A percentile compares a stretch with the other conserved stretches of the same genome.
Evolutionary conservation across 139 green algal species (phyloP).

Genomic region (Coccomyxa sp.): DNA sequence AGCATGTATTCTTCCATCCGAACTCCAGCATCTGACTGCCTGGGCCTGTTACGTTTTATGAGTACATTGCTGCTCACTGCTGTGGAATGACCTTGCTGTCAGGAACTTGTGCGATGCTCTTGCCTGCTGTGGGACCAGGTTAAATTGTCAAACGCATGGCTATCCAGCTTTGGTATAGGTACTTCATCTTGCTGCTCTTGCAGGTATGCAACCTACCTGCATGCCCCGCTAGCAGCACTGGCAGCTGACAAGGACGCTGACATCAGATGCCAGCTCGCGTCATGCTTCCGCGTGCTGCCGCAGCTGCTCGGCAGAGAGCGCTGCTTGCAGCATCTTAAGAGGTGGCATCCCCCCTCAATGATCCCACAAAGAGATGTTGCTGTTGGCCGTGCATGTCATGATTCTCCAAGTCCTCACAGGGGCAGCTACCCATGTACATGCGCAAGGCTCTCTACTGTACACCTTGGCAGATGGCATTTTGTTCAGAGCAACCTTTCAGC

Average conservation of each 20-base stretch:
- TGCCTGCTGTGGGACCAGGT: background rate
- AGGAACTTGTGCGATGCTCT: background rate
- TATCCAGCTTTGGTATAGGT: background rate
- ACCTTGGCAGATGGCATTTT: background rate
- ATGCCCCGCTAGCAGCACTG: background rate
- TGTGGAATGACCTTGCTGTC: background rate
- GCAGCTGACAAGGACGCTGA: background rate
- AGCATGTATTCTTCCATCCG: background rate
- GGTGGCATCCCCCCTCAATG: background rate
- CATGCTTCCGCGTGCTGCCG: background rate
- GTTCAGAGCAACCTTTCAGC: background rate
- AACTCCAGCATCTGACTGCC: background rate
- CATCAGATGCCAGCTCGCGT: background rate
- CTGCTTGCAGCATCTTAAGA: background rate
- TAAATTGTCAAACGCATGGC: background rate
- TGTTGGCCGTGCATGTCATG: background rate
- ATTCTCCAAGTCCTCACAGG: background rate
- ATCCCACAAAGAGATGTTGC: background rate
- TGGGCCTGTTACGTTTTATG: no score
- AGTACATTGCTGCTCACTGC: background rate
- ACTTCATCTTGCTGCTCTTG: background rate
- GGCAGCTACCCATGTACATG: background rate
- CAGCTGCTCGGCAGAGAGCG: background rate
- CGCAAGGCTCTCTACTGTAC: background rate
- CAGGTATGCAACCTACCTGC: background rate